phyloP scores from a whole-genome alignment of 2,329 filamentous ascomycete genomes.

The Elsinoe australis region DNA sequence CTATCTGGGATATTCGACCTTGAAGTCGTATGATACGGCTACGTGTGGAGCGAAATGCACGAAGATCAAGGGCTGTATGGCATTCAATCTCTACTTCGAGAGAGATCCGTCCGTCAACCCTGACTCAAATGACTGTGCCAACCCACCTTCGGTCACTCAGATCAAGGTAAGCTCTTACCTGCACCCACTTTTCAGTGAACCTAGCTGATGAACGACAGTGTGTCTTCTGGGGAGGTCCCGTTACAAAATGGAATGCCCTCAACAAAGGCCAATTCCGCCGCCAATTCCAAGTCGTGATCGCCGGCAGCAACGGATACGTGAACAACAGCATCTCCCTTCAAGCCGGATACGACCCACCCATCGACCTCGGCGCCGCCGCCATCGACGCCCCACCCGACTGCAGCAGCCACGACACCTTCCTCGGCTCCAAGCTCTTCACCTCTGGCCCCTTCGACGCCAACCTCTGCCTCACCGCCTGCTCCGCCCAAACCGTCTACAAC shows the following conservation, averaged over 20 bases:
- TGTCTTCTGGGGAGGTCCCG: constrained; percentile 2
- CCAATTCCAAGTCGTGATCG: constrained; percentile 27
- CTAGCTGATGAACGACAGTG: neutral
- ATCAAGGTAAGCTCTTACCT: neutral
- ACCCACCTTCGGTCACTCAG: neutral
- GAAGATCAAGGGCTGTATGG: constrained; percentile 20
- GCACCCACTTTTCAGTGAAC: neutral
- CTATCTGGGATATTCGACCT: constrained; percentile 24
- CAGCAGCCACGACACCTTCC: constrained; percentile 23
- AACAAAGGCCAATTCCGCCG: constrained; percentile 17
- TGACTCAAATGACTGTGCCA: constrained; percentile 20
- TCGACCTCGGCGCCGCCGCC: constrained; percentile 24
- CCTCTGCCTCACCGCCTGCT: constrained; percentile 26
- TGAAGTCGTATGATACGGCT: constrained; percentile 26
- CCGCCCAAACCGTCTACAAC: constrained; percentile 19
- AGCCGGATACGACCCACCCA: constrained; percentile 21
- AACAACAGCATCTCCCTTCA: constrained; percentile 22
- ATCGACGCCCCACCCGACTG: constrained; percentile 30
- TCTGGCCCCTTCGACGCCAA: constrained; percentile 25
- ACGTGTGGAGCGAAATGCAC: constrained; percentile 26
- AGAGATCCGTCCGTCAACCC: constrained; percentile 19
- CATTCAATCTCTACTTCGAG: constrained; percentile 24
- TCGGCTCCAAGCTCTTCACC: constrained; percentile 23
- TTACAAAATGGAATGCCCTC: neutral
- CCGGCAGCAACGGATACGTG: constrained; percentile 30